Evolutionary conservation across 2,329 filamentous ascomycete species (phyloP).

Genomic region (Cercospora canescens): DNA sequence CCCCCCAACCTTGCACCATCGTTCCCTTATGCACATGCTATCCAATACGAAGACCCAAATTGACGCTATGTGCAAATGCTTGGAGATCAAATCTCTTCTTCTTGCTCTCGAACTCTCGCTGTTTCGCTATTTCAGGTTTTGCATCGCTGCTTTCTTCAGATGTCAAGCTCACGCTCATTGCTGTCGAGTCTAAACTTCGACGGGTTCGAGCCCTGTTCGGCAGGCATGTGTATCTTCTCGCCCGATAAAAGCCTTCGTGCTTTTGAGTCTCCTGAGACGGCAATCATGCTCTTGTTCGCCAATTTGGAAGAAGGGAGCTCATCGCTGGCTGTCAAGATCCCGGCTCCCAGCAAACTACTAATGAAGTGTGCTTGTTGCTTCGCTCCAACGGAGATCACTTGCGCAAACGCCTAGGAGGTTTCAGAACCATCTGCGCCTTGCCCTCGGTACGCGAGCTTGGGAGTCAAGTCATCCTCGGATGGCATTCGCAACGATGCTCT

Average conservation of each 20-base stretch:
- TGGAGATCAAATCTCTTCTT: not conserved
- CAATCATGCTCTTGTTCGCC: not conserved
- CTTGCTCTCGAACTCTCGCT: not conserved
- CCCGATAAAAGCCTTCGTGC: too few species aligned
- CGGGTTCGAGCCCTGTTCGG: too few species aligned
- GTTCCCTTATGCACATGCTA: not conserved
- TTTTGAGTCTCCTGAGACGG: too few species aligned
- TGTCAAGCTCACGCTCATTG: too few species aligned
- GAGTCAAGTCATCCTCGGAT: not conserved
- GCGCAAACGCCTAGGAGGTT: not conserved
- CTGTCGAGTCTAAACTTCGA: too few species aligned
- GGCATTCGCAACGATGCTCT: not conserved
- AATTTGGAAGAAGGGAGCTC: not conserved
- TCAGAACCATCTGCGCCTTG: not conserved
- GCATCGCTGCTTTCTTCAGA: too few species aligned
- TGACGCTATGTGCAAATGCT: not conserved
- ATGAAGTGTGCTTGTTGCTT: not conserved
- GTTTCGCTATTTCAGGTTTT: not conserved
- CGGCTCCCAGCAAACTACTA: not conserved
- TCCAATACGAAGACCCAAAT: not conserved
- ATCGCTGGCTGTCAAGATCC: not conserved
- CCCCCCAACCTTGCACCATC: not conserved
- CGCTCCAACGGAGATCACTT: not conserved
- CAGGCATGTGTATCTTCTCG: too few species aligned
- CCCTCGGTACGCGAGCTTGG: too few species aligned